A percentile compares a stretch with the other conserved stretches of the same genome.
phyloP scores from a whole-genome alignment of 169 alveolate genomes.

The Cryptosporidium bovis region DNA sequence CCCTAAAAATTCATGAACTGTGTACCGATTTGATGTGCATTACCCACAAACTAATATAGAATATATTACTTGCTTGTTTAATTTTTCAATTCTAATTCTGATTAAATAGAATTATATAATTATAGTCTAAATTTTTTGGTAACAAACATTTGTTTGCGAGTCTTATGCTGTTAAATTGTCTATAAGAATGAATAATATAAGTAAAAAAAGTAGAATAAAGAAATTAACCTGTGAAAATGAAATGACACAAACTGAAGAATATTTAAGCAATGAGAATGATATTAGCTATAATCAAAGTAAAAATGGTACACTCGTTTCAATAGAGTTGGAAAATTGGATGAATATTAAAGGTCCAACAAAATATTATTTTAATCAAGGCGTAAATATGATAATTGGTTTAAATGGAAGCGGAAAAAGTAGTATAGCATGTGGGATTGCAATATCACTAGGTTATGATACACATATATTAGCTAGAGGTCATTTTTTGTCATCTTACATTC shows the following conservation, averaged over 20 bases:
- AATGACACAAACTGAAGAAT: background rate
- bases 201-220: background rate
- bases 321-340: constrained; percentile 70
- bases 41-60: too few species aligned
- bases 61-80: too few species aligned
- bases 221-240: background rate
- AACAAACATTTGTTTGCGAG: too few species aligned
- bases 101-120: too few species aligned
- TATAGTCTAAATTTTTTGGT: too few species aligned
- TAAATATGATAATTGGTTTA: constrained; percentile 45
- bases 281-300: background rate
- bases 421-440: constrained; percentile 61
- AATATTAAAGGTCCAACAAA: constrained; percentile 64
- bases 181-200: too few species aligned
- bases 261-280: background rate
- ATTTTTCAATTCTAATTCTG: too few species aligned
- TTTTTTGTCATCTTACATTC: constrained; percentile 56
- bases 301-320: constrained; percentile 44
- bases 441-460: constrained; percentile 60
- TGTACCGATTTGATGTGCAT: constrained; percentile 49
- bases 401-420: constrained; percentile 75
- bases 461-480: constrained; percentile 68
- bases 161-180: too few species aligned
- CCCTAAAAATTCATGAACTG: constrained; percentile 45
- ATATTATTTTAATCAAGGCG: constrained; percentile 29